Percentiles rank a stretch among this genome's conserved stretches.
Conservation (phyloP, 176 grass and related monocot species). For the Cenchrus americanus region DNA sequence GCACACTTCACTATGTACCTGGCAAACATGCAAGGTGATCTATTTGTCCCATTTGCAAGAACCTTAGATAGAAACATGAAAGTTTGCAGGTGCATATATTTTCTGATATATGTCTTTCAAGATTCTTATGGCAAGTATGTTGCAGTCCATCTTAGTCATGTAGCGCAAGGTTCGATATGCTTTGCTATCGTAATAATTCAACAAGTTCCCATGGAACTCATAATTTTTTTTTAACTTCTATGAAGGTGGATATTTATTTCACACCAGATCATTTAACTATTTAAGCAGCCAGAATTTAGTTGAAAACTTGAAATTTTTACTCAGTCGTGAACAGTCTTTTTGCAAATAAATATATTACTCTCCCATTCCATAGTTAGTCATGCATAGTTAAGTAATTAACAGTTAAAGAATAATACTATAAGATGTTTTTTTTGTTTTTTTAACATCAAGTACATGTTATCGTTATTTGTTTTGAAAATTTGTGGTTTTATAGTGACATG, state of each 20-base stretch:
- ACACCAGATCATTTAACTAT: neutral
- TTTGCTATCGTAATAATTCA: constrained; percentile 23
- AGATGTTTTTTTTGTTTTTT: constrained; percentile 9
- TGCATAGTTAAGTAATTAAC: neutral
- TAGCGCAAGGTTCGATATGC: neutral
- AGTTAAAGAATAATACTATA: neutral
- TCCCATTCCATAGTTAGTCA: neutral
- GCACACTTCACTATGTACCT: constrained; percentile 93
- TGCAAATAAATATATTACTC: constrained; percentile 2
- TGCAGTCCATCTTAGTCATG: neutral
- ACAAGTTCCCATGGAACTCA: neutral
- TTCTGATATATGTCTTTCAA: constrained; percentile 4
- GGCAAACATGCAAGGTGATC: constrained; percentile 90
- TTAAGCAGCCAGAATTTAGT: neutral
- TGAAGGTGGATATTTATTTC: neutral
- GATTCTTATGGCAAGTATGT: constrained; percentile 3
- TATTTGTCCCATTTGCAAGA: constrained; percentile 24
- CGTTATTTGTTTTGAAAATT: neutral
- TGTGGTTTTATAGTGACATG: neutral
- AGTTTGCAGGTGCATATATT: neutral
- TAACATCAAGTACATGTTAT: constrained; percentile 1
- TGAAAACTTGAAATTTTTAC: neutral
- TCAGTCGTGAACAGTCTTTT: neutral
- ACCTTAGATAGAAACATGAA: constrained; percentile 19
- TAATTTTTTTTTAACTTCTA: neutral